Percentiles rank a stretch among this genome's conserved stretches.
Conservation (phyloP, 257 asterid species). For the Fraxinus quadrangulata region DNA sequence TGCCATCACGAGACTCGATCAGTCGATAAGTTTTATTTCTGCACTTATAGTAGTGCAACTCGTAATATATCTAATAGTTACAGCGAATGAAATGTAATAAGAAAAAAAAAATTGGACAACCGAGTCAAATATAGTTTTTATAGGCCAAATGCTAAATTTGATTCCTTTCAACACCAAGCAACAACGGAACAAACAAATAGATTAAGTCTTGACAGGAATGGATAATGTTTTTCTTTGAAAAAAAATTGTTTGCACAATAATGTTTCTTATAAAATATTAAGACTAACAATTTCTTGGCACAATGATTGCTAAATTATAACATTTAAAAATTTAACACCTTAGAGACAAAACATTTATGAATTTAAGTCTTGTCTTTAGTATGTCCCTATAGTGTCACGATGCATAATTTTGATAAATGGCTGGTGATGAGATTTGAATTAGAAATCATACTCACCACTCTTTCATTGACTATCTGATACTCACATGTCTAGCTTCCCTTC, state of each 20-base stretch:
- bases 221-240: background rate
- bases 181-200: slow-evolving; percentile 30
- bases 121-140: background rate
- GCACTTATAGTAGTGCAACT: too few relatives aligned
- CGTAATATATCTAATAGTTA: too few relatives aligned
- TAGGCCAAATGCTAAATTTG: slow-evolving; percentile 16
- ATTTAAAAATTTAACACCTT: too few relatives aligned
- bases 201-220: background rate
- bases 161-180: slow-evolving; percentile 25
- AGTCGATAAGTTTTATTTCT: too few relatives aligned
- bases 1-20: too few relatives aligned
- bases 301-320: too few relatives aligned
- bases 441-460: background rate
- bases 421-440: too few relatives aligned
- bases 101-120: background rate
- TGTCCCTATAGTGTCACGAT: too few relatives aligned
- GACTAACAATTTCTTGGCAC: background rate
- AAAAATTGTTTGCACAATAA: background rate
- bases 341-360: too few relatives aligned
- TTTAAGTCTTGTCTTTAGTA: too few relatives aligned
- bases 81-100: too few relatives aligned
- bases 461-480: background rate
- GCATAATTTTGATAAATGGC: too few relatives aligned
- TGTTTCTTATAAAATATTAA: background rate
- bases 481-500: slow-evolving; percentile 22